Conservation (phyloP, 2,329 filamentous ascomycete genomes). For the Fusarium luffae region DNA sequence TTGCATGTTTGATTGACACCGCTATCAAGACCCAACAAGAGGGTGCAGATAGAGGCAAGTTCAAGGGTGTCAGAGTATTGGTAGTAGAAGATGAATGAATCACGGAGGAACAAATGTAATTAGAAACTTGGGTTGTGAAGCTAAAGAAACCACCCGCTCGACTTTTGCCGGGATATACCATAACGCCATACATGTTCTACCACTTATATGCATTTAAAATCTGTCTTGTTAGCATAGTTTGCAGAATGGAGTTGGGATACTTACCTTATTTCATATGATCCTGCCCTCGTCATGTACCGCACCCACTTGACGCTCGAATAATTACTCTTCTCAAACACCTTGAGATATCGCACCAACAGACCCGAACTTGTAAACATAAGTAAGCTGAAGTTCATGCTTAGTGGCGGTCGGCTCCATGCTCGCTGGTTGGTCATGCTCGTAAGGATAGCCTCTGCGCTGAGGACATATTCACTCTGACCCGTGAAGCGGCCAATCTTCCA, state of each 20-base stretch:
- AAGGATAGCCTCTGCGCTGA: constrained; percentile 91
- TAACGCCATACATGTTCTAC: constrained; percentile 48
- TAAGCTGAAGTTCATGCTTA: constrained; percentile 91
- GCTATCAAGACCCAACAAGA: constrained; percentile 48
- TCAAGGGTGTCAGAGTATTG: constrained; percentile 45
- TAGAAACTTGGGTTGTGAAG: constrained; percentile 34
- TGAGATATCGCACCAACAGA: constrained; percentile 90
- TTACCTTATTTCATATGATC: constrained; percentile 95
- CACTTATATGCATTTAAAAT: constrained; percentile 49
- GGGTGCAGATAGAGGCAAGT: constrained; percentile 26
- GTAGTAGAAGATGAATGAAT: constrained; percentile 42
- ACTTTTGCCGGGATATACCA: constrained; percentile 49
- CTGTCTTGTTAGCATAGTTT: constrained; percentile 42
- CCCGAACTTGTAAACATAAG: constrained; percentile 99
- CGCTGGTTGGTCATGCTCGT: constrained; percentile 99
- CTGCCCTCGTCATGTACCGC: constrained; percentile 96
- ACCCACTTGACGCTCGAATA: constrained; percentile 99
- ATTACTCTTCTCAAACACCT: constrained; percentile 99
- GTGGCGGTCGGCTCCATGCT: constrained; percentile 91
- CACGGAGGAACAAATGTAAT: constrained; percentile 13
- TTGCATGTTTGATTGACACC: constrained; percentile 46
- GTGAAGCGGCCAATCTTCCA: constrained; percentile 99
- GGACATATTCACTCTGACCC: constrained; percentile 94
- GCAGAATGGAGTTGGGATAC: constrained; percentile 15
- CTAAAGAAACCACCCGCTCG: constrained; percentile 45